Conservation (phyloP, 345 rosid species). For the Brassica rapa region DNA sequence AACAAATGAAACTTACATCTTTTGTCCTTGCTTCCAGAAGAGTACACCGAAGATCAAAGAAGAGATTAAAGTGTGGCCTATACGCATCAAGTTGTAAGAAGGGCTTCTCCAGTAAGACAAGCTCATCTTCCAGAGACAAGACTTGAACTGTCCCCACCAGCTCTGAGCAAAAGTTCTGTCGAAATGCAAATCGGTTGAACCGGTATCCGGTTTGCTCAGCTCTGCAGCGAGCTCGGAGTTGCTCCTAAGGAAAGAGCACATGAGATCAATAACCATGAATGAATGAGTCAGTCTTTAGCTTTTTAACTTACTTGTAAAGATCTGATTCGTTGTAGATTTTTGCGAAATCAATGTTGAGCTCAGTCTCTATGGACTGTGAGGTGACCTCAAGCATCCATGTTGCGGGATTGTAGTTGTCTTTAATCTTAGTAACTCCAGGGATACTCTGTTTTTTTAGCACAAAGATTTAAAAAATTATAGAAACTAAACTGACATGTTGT, state of each 20-base stretch:
- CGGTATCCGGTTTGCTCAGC: constrained; percentile 47
- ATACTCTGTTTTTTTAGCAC: constrained; percentile 43
- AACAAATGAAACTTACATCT: constrained; percentile 50
- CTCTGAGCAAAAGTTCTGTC: constrained; percentile 54
- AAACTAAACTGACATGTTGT: too few relatives aligned
- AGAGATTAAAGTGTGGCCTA: constrained; percentile 36
- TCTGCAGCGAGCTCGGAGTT: constrained; percentile 53
- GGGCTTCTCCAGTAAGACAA: constrained; percentile 92
- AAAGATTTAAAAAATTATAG: too few relatives aligned
- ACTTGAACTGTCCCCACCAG: constrained; percentile 67
- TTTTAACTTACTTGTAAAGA: constrained; percentile 51
- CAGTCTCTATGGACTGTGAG: constrained; percentile 58
- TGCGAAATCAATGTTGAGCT: constrained; percentile 65
- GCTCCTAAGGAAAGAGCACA: constrained; percentile 39
- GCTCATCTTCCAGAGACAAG: constrained; percentile 75
- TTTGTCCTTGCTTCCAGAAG: constrained; percentile 69
- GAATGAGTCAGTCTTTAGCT: background rate
- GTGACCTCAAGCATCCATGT: constrained; percentile 84
- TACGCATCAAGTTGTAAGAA: constrained; percentile 61
- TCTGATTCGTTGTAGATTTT: constrained; percentile 51
- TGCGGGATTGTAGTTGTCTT: constrained; percentile 70
- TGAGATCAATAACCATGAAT: background rate
- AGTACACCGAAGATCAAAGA: constrained; percentile 63
- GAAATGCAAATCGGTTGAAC: constrained; percentile 61
- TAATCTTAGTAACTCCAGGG: constrained; percentile 60